Evolutionary conservation across 2,329 filamentous ascomycete species (phyloP), one percentile per base, ranked within the genome.

Genomic region (Aspergillus aculeatus): DNA sequence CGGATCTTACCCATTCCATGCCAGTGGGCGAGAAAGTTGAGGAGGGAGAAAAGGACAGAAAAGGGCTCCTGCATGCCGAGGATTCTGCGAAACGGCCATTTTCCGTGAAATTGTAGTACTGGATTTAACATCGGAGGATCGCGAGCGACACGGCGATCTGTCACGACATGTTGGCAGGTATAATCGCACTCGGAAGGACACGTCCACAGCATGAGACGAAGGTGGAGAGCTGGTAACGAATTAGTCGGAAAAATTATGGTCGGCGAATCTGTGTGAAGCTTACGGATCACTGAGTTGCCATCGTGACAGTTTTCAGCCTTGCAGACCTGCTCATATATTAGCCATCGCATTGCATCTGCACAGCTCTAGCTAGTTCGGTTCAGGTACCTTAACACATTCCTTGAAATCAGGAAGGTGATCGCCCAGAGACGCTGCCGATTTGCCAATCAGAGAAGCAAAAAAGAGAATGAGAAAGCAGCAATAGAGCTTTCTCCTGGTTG

Each of bases 151-250:
- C 94, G 91, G 60, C 80, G 79, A 68, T 85, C 78, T 58, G 95
- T 98, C 61, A 96, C 83, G 74, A 96, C 89, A 82, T 96, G 94
- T 76, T 99, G 95, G 82, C 95, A 99, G 62, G 91, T 89, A 81
- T 99, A 96, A 82, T 99, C 93, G 86, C 95, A 99, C 84, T 99
- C 94, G 72, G 90, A 83, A 62, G 90, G 86, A 80, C 95, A 99
- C 74, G 87, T 87, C 95, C 95, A 99, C 75, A 97, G 80, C 71
- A 98, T 87, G 67, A 98, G 83, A 63, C 91, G 91, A 74, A 89
- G 92, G 77, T 90, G 86, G 68, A 96, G 75, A 64, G 95, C 92
- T 96, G 72, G 10, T 32, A 50, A 56, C 19, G 55, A 65, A 56
- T 66, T 56, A 54, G 56, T 44, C 26, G 26, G 41, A 35, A 38